Base-by-base conservation (phyloP, 2,329 filamentous ascomycete species). In the Exophiala sp. region DNA sequence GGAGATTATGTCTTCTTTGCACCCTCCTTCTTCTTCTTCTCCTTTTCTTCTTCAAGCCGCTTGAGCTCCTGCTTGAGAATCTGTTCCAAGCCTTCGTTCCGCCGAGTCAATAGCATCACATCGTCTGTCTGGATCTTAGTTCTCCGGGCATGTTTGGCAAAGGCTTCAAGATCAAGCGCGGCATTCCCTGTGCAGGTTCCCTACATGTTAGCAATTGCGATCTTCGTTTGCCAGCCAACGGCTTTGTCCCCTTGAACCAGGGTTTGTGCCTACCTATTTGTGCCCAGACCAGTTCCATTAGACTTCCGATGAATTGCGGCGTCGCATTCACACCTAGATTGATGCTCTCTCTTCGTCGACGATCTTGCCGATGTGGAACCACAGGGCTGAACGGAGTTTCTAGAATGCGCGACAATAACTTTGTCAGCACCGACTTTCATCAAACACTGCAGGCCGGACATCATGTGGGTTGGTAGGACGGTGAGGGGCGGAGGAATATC, bases 271-370 rank as follows among this genome's bases (percentile, higher is more conserved):
- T 75, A 91, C 88, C 86, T 44, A 95, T 85, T 60, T 95, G 89
- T 1, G 82, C 79, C 82, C 87, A 95, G 6, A 91, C 85, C 67
- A 95, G 79, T 67, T 95, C 89, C 1, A 87, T 93, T 63, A 94
- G 68, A 0, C 85, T 80, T 7, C 85, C 88, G 59, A 94, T 94
- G 67, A 94, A 95, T 63, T 95, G 88, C 1, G 88, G 88, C 21
- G 91, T 95, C 5, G 90, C 88, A 67, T 95, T 96, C 57, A 88
- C 78, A 64, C 86, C 81, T 22, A 83, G 74, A 49, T 78, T 75
- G 23, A 88, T 71, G 14, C 82, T 84, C 65, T 84, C 65, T 95
- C 85, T 58, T 91, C 83, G 66, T 97, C 91, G 57, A 95, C 86
- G 53, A 94, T 91, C 65, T 88, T 86, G 58, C 88, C 87, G 52